Conservation (phyloP, 2,329 filamentous ascomycete species). For the Hortaea werneckii region DNA sequence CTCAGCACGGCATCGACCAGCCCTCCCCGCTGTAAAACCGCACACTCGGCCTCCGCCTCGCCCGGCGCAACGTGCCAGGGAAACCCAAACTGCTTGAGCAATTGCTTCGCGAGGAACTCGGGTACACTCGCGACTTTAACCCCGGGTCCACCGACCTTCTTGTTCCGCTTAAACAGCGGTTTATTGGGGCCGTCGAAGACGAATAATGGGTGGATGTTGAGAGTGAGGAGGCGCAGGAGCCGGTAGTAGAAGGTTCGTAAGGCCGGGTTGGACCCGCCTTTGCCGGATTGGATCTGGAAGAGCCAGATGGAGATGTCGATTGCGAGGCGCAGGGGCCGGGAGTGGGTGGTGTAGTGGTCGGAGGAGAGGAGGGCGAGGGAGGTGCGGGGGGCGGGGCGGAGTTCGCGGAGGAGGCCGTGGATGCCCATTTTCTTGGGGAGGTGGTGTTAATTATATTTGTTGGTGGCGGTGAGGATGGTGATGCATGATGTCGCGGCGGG, state of each 20-base stretch:
- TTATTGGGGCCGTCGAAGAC: conserved; percentile 84
- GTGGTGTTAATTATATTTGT: too few species aligned
- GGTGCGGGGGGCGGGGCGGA: conserved; percentile 68
- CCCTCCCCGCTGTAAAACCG: conserved; percentile 67
- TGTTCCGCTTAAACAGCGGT: conserved; percentile 80
- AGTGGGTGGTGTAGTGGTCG: conserved; percentile 59
- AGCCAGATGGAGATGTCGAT: conserved; percentile 97
- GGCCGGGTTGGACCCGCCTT: conserved; percentile 79
- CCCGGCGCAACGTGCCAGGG: conserved; percentile 77
- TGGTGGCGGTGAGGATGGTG: too few species aligned
- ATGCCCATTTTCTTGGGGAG: conserved; percentile 11
- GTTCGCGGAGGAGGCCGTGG: conserved; percentile 75
- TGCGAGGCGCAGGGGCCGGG: conserved; percentile 70
- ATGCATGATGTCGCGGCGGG: too few species aligned
- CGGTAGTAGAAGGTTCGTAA: conserved; percentile 89
- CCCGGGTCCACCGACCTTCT: conserved; percentile 50
- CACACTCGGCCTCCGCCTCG: conserved; percentile 94
- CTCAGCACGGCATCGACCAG: conserved; percentile 89
- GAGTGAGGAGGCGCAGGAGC: conserved; percentile 62
- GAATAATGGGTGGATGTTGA: conserved; percentile 78
- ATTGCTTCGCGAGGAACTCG: conserved; percentile 67
- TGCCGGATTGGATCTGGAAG: conserved; percentile 79
- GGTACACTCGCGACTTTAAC: conserved; percentile 56
- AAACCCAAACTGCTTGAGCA: conserved; percentile 79
- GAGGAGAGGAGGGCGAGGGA: conserved; percentile 75